Evolutionary conservation across 2,329 filamentous ascomycete species (phyloP).

Genomic region (Aspergillus quadricinctus): DNA sequence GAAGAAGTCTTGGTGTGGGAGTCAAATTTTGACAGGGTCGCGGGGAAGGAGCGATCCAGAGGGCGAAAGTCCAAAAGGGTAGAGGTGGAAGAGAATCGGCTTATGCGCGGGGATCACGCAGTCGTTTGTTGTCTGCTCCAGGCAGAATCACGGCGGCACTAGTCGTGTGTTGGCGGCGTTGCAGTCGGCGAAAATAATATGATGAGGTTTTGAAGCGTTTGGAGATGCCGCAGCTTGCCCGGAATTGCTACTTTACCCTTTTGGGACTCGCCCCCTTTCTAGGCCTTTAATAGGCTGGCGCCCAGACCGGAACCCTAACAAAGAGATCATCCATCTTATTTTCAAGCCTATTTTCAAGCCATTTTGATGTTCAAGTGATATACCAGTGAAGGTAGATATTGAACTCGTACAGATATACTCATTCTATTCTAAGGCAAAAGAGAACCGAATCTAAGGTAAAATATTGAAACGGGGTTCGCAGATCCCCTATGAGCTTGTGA

Average conservation of each 20-base stretch:
- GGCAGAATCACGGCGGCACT: constrained; percentile 27
- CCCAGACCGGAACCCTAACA: constrained; percentile 15
- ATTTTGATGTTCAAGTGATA: background rate
- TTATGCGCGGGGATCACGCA: constrained; percentile 5
- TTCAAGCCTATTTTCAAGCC: background rate
- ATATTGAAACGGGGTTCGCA: background rate
- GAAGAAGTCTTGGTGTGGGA: constrained; percentile 13
- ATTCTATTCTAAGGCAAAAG: background rate
- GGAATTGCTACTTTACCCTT: constrained; percentile 20
- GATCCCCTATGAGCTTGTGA: background rate
- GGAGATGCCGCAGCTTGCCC: constrained; percentile 21
- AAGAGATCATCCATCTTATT: background rate
- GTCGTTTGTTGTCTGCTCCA: constrained; percentile 31
- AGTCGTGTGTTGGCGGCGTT: constrained; percentile 15
- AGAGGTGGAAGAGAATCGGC: constrained; percentile 7
- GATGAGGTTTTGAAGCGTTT: constrained; percentile 30
- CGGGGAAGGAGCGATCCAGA: constrained; percentile 25
- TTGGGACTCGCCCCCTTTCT: constrained; percentile 16
- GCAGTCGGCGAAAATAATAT: constrained; percentile 15
- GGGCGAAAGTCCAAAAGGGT: constrained; percentile 1
- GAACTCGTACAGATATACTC: background rate
- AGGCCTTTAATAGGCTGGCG: constrained; percentile 16
- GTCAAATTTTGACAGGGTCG: constrained; percentile 21
- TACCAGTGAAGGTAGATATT: background rate
- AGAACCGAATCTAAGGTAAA: background rate